phyloP scores from a whole-genome alignment of 2,329 filamentous ascomycete species.

The Microascus cirrosus region DNA sequence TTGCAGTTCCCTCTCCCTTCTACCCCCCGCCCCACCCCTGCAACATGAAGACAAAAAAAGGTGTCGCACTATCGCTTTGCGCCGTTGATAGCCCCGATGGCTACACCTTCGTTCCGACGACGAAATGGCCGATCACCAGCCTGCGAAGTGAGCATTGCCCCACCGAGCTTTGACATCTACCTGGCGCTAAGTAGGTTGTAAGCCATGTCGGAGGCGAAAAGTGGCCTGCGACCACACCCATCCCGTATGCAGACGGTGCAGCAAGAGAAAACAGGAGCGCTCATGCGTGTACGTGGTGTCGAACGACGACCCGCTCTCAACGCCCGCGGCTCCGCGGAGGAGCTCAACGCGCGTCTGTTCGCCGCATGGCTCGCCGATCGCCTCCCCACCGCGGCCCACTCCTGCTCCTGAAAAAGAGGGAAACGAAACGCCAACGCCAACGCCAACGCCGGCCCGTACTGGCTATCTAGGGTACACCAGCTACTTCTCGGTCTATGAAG shows the following conservation, averaged over 20 bases:
- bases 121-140: no score
- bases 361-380: no score
- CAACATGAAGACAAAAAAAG: no score
- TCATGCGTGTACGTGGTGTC: constrained; percentile 24
- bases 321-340: not conserved
- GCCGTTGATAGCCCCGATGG: no score
- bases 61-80: no score
- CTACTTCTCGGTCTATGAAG: constrained; percentile 2
- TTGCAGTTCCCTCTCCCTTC: no score
- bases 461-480: constrained; percentile 35
- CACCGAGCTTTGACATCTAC: no score
- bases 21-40: no score
- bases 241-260: constrained; percentile 27
- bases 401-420: not conserved
- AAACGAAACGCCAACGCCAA: constrained; percentile 7
- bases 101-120: no score
- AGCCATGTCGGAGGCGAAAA: constrained; percentile 28
- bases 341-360: not conserved
- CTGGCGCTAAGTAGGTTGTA: constrained; percentile 1
- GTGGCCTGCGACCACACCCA: constrained; percentile 29
- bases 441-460: constrained; percentile 8
- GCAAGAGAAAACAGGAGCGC: constrained; percentile 17
- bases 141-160: no score
- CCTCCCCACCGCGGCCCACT: not conserved
- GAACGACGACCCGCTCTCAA: constrained; percentile 8